These are phyloP conservation scores for Trichoderma pleuroti DNA, from an alignment of 2,329 filamentous ascomycete genomes.

Conservation along the genomic window DNA sequence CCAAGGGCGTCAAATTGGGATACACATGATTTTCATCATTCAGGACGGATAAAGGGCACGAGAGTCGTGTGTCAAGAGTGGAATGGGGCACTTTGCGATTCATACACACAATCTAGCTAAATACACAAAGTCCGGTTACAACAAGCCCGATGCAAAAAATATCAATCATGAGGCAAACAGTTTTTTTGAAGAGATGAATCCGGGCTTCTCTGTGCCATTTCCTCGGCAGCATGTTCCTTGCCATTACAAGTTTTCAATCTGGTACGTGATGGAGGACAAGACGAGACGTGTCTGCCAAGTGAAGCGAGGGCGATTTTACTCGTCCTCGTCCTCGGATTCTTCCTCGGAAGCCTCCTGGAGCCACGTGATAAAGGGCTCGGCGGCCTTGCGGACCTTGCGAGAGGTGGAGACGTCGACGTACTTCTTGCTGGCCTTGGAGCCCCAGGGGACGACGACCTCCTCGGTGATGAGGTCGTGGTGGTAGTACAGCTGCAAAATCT, in stretches of 20 bases:
- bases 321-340: conserved; percentile 51
- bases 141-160: neutral
- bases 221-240: neutral
- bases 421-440: conserved; percentile 94
- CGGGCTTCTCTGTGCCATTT: neutral
- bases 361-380: conserved; percentile 92
- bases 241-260: conserved; percentile 1
- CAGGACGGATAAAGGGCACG: neutral
- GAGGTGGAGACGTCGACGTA: conserved; percentile 86
- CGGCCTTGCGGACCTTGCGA: conserved; percentile 93
- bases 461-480: conserved; percentile 85
- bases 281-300: neutral
- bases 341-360: conserved; percentile 82
- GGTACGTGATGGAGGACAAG: neutral
- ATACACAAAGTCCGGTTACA: conserved; percentile 16
- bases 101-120: conserved; percentile 22
- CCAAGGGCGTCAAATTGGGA: neutral
- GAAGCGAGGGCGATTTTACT: conserved; percentile 4
- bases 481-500: conserved; percentile 86
- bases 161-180: neutral
- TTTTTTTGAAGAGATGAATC: neutral
- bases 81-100: conserved; percentile 22
- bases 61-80: conserved; percentile 17
- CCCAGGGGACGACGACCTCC: conserved; percentile 87
- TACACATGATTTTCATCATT: neutral